These are phyloP conservation scores for Colletotrichum sp. DNA, from an alignment of 2,329 filamentous ascomycete genomes.

Conservation along the genomic window DNA sequence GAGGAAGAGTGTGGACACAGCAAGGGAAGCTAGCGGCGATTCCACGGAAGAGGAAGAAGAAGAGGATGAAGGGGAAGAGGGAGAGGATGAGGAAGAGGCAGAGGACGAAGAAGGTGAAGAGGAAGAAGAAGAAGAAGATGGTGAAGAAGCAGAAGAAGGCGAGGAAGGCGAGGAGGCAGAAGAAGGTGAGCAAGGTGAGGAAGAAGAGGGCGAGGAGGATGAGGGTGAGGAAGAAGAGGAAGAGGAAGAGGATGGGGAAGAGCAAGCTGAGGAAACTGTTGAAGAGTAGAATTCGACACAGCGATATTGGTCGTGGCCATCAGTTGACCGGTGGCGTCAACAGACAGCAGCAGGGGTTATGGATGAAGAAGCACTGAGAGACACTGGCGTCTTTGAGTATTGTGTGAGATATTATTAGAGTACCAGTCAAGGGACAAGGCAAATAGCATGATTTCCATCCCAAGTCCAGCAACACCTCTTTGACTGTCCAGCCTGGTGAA, in stretches of 20 bases:
- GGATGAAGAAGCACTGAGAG: background rate
- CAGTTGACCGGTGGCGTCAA: background rate
- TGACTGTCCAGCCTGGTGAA: background rate
- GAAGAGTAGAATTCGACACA: background rate
- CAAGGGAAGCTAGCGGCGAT: slow-evolving; percentile 2
- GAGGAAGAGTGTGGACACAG: slow-evolving; percentile 38
- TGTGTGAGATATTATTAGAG: background rate
- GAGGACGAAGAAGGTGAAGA: slow-evolving; percentile 9
- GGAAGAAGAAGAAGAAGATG: background rate
- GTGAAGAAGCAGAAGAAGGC: slow-evolving; percentile 21
- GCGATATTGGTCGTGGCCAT: background rate
- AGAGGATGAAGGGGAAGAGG: slow-evolving; percentile 24
- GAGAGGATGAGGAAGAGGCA: slow-evolving; percentile 18
- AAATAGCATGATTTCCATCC: background rate
- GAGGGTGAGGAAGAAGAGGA: slow-evolving; percentile 24
- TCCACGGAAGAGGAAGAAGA: slow-evolving; percentile 28
- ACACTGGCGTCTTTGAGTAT: background rate
- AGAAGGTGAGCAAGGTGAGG: slow-evolving; percentile 17
- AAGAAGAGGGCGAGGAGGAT: slow-evolving; percentile 21
- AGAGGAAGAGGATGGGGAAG: background rate
- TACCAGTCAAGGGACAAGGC: background rate
- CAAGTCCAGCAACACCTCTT: background rate
- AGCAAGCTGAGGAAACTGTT: background rate
- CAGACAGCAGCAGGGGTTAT: background rate
- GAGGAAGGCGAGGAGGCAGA: slow-evolving; percentile 8